phyloP scores from a whole-genome alignment of 1,284 basidiomycete genomes.

The Irpex rosettiformis region DNA sequence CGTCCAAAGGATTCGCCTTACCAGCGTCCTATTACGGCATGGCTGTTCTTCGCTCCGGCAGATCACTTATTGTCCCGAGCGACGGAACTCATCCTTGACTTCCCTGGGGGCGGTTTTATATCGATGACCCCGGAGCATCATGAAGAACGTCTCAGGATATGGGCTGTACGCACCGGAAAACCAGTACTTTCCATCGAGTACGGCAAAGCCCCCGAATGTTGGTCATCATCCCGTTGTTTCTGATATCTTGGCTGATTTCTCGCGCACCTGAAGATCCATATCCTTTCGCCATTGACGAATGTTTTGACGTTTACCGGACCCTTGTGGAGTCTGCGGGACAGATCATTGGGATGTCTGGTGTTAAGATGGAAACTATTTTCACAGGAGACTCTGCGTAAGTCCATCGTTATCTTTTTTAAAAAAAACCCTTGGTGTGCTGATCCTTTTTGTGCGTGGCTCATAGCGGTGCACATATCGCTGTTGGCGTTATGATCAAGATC shows the following conservation, averaged over 20 bases:
- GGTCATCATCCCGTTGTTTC: too few species aligned
- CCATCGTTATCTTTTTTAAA: too few species aligned
- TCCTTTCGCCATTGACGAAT: slow-evolving; percentile 93
- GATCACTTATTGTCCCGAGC: slow-evolving; percentile 64
- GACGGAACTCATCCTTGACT: slow-evolving; percentile 85
- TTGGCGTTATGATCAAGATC: slow-evolving; percentile 80
- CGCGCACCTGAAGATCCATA: slow-evolving; percentile 86
- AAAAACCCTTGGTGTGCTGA: too few species aligned
- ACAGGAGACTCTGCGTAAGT: slow-evolving; percentile 92
- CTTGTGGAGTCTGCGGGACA: slow-evolving; percentile 79
- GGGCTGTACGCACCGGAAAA: slow-evolving; percentile 79
- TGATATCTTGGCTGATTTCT: too few species aligned
- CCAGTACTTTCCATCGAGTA: slow-evolving; percentile 91
- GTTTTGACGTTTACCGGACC: slow-evolving; percentile 85
- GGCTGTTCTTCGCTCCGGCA: slow-evolving; percentile 81
- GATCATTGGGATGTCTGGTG: slow-evolving; percentile 83
- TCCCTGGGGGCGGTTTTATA: slow-evolving; percentile 95
- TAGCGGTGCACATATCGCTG: slow-evolving; percentile 84
- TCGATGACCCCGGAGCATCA: slow-evolving; percentile 95
- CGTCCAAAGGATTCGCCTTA: slow-evolving; percentile 78
- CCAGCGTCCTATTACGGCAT: slow-evolving; percentile 77
- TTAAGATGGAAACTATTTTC: slow-evolving; percentile 70
- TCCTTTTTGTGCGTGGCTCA: slow-evolving; percentile 8
- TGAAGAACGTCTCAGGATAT: slow-evolving; percentile 87
- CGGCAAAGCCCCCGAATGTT: slow-evolving; percentile 95